Conservation (phyloP, 306 rosid species). For the Oxytropis ochrocephala region DNA sequence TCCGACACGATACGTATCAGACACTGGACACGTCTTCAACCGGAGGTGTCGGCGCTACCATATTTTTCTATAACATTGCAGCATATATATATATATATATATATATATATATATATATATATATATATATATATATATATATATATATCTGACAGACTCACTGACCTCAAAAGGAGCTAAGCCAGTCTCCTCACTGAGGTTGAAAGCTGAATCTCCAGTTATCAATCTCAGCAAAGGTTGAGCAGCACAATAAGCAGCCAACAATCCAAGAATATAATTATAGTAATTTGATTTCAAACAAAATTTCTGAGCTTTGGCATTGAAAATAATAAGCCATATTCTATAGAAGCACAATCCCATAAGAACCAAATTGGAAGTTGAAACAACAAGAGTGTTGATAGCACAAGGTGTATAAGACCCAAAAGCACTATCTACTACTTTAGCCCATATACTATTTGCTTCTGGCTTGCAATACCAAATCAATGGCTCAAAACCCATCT, state of each 20-base stretch:
- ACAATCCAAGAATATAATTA: conserved; percentile 43
- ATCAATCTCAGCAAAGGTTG: conserved; percentile 58
- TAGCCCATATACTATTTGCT: conserved; percentile 50
- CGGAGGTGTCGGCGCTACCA: no score
- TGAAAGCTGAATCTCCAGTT: conserved; percentile 46
- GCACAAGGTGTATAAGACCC: conserved; percentile 87
- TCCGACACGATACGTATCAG: no score
- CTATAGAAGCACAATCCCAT: conserved; percentile 54
- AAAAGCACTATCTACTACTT: conserved; percentile 54
- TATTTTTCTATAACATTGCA: neutral
- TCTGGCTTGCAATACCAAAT: conserved; percentile 76
- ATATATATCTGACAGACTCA: no score
- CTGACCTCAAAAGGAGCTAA: conserved; percentile 82
- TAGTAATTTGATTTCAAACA: conserved; percentile 54
- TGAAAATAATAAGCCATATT: conserved; percentile 43
- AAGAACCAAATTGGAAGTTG: conserved; percentile 65
- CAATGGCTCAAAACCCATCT: conserved; percentile 55
- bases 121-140: no score
- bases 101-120: no score
- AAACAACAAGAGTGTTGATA: conserved; percentile 57
- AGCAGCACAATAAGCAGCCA: conserved; percentile 54
- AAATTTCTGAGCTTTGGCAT: conserved; percentile 49
- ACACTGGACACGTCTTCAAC: no score
- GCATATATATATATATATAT: neutral
- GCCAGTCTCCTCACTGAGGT: conserved; percentile 34